A percentile compares a stretch with the other conserved stretches of the same genome.
These are phyloP conservation scores for Backusella morwellensis DNA, from an alignment of 192 early-diverging fungal genomes.

Conservation along the genomic window DNA sequence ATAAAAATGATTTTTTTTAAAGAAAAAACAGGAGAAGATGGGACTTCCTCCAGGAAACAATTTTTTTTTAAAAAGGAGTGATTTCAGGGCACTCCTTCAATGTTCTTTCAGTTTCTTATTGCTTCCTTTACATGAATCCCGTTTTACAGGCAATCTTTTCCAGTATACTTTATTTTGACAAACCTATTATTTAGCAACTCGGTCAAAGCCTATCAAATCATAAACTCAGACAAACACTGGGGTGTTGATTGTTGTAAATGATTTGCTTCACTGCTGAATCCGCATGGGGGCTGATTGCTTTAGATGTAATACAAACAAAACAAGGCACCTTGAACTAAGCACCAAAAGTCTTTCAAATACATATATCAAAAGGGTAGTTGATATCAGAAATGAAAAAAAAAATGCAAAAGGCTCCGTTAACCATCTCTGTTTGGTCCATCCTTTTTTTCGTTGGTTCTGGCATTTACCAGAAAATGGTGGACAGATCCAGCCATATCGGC, in stretches of 20 bases:
- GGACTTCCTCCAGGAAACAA: background rate
- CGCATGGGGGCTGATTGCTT: background rate
- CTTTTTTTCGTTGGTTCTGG: background rate
- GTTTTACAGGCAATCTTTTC: background rate
- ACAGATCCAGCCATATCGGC: background rate
- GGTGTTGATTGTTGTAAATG: background rate
- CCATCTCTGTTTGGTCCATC: no score
- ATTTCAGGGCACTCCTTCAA: background rate
- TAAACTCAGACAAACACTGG: conserved; percentile 1
- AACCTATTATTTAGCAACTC: background rate
- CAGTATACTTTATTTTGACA: background rate
- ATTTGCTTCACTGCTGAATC: background rate
- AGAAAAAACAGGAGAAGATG: background rate
- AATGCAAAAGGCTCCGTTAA: background rate
- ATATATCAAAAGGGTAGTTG: background rate
- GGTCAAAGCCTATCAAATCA: background rate
- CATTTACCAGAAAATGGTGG: background rate
- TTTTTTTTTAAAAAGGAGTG: background rate
- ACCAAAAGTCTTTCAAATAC: background rate
- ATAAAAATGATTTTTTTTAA: background rate
- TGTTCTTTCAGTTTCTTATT: background rate
- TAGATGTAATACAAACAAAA: background rate
- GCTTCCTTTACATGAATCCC: background rate
- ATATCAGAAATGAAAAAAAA: background rate
- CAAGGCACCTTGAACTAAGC: background rate